These are phyloP conservation scores for Rhizomucor pusillus DNA, from an alignment of 371 early-diverging fungal species.

Conservation along the genomic window DNA sequence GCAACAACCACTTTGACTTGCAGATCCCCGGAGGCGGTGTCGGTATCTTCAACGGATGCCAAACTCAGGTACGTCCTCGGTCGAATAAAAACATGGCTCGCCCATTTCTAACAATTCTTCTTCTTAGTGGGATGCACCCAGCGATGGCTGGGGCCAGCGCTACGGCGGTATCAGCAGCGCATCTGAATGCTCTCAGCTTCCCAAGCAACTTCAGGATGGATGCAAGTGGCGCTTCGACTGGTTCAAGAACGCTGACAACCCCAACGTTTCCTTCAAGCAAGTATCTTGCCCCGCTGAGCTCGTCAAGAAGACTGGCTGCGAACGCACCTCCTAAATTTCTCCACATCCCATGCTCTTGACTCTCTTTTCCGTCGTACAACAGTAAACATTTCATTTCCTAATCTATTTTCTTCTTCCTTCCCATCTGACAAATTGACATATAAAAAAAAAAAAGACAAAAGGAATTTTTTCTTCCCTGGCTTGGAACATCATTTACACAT, in stretches of 20 bases:
- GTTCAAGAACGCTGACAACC: slow-evolving; percentile 45
- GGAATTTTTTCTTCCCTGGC: too few relatives aligned
- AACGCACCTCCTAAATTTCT: slow-evolving; percentile 13
- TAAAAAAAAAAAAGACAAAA: too few relatives aligned
- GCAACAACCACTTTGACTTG: slow-evolving; percentile 44
- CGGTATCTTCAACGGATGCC: slow-evolving; percentile 45
- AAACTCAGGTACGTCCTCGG: slow-evolving; percentile 12
- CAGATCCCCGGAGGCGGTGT: slow-evolving; percentile 52
- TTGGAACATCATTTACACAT: too few relatives aligned
- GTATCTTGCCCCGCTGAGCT: slow-evolving; percentile 41
- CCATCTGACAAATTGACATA: too few relatives aligned
- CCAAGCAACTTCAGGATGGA: slow-evolving; percentile 36
- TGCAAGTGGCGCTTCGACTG: slow-evolving; percentile 43
- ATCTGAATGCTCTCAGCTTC: slow-evolving; percentile 29
- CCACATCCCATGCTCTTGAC: too few relatives aligned
- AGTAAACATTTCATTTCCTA: too few relatives aligned
- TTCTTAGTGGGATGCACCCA: slow-evolving; percentile 25
- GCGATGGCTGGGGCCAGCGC: slow-evolving; percentile 37
- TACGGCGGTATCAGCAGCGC: slow-evolving; percentile 37
- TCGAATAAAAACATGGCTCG: not conserved
- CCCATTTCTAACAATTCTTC: not conserved
- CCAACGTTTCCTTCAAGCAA: slow-evolving; percentile 35
- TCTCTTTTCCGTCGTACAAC: too few relatives aligned
- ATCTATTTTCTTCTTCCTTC: too few relatives aligned
- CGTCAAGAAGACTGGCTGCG: slow-evolving; percentile 30